phyloP scores from a whole-genome alignment of 169 alveolate species.

The Miamiensis avidus region DNA sequence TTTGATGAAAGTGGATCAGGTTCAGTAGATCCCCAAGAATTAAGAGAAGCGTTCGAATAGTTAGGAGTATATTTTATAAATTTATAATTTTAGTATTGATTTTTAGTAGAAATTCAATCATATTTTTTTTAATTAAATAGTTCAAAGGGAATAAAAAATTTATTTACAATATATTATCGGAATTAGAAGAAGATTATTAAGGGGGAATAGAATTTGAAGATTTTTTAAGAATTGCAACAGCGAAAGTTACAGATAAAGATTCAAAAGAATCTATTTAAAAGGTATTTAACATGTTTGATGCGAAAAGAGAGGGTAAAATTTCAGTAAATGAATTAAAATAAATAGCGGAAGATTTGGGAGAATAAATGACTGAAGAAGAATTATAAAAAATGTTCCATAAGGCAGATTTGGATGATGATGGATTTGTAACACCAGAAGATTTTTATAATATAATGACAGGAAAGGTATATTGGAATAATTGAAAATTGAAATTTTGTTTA shows the following conservation, averaged over 20 bases:
- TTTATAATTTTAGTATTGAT: too few relatives aligned
- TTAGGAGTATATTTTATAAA: too few relatives aligned
- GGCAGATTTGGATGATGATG: slow-evolving; percentile 60
- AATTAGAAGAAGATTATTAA: slow-evolving; percentile 37
- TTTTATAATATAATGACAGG: slow-evolving; percentile 41
- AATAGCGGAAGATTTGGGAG: slow-evolving; percentile 72
- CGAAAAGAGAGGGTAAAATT: slow-evolving; percentile 55
- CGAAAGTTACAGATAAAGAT: slow-evolving; percentile 56
- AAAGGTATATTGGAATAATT: slow-evolving; percentile 37
- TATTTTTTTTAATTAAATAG: too few relatives aligned
- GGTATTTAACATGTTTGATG: slow-evolving; percentile 67
- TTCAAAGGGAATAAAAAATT: slow-evolving; percentile 25
- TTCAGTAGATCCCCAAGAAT: slow-evolving; percentile 36
- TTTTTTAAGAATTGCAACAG: slow-evolving; percentile 37
- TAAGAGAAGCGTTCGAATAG: slow-evolving; percentile 41
- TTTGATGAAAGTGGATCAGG: slow-evolving; percentile 43
- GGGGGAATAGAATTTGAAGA: slow-evolving; percentile 45
- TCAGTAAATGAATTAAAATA: slow-evolving; percentile 55
- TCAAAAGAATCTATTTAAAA: slow-evolving; percentile 56
- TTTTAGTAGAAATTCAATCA: too few relatives aligned
- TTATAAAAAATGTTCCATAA: slow-evolving; percentile 63
- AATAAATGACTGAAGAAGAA: slow-evolving; percentile 79
- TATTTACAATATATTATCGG: slow-evolving; percentile 33
- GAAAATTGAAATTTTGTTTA: too few relatives aligned
- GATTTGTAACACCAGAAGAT: slow-evolving; percentile 33